Evolutionary conservation across 805 yeast genomes (phyloP).

Genomic region (Lipomyces japonicus): DNA sequence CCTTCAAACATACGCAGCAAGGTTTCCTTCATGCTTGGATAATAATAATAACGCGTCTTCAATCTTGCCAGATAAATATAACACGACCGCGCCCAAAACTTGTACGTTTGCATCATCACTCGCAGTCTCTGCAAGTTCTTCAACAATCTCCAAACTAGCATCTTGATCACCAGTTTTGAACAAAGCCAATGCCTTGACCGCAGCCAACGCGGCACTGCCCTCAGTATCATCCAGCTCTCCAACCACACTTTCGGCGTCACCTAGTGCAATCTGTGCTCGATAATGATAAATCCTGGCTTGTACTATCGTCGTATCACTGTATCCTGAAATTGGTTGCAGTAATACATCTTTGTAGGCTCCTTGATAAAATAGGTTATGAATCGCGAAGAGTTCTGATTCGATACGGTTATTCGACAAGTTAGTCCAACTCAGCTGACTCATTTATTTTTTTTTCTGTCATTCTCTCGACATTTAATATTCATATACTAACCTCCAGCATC

Average conservation of each 20-base stretch:
- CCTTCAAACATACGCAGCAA: slow-evolving; percentile 32
- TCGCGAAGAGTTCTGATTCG: slow-evolving; percentile 33
- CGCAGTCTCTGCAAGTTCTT: slow-evolving; percentile 30
- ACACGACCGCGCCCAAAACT: slow-evolving; percentile 43
- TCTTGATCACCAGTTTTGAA: slow-evolving; percentile 24
- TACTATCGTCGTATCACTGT: slow-evolving; percentile 27
- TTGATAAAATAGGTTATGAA: slow-evolving; percentile 42
- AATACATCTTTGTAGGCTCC: slow-evolving; percentile 41
- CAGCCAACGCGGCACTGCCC: slow-evolving; percentile 29
- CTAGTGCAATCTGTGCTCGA: slow-evolving; percentile 41
- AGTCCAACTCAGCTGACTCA: neutral
- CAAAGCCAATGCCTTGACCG: slow-evolving; percentile 29
- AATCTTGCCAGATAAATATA: slow-evolving; percentile 41
- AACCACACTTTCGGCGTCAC: slow-evolving; percentile 36
- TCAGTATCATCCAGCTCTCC: slow-evolving; percentile 33
- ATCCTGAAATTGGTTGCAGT: slow-evolving; percentile 31
- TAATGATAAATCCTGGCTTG: slow-evolving; percentile 37
- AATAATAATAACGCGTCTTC: slow-evolving; percentile 45
- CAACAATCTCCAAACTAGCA: slow-evolving; percentile 18
- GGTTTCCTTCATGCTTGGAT: slow-evolving; percentile 41
- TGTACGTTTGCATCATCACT: slow-evolving; percentile 37
- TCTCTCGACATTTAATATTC: neutral
- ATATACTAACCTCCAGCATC: slow-evolving; percentile 33
- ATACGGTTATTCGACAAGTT: neutral
- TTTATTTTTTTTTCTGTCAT: too few relatives aligned